These are phyloP conservation scores for Kurtzmaniella quercitrusa DNA, from an alignment of 1,139 yeast species.

Conservation along the genomic window DNA sequence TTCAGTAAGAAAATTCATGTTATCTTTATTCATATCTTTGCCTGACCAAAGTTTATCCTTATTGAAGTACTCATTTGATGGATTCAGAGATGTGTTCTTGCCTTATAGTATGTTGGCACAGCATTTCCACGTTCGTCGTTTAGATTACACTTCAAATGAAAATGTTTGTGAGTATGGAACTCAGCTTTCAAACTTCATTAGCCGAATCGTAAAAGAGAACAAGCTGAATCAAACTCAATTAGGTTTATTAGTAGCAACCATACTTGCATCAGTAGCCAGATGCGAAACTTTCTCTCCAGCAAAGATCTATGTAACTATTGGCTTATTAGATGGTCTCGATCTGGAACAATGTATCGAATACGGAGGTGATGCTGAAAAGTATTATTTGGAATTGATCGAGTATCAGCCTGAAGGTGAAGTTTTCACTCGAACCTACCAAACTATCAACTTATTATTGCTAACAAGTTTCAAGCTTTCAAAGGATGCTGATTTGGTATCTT, in stretches of 20 bases:
- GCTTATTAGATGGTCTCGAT: conserved; percentile 51
- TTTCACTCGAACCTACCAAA: conserved; percentile 47
- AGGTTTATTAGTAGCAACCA: conserved; percentile 21
- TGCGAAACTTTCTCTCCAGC: conserved; percentile 68
- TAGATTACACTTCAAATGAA: conserved; percentile 17
- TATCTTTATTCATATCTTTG: conserved; percentile 53
- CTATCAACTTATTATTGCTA: conserved; percentile 44
- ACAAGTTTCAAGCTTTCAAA: conserved; percentile 21
- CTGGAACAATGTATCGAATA: conserved; percentile 20
- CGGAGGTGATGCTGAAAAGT: conserved; percentile 25
- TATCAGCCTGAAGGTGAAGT: conserved; percentile 58
- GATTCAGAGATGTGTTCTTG: conserved; percentile 50
- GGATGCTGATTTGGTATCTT: conserved; percentile 13
- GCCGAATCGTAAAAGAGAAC: conserved; percentile 11
- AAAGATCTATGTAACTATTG: conserved; percentile 57
- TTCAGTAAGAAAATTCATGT: conserved; percentile 64
- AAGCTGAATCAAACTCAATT: conserved; percentile 12
- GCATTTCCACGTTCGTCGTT: conserved; percentile 44
- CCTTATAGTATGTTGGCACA: conserved; percentile 66
- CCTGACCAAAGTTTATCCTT: conserved; percentile 47
- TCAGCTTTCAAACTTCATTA: conserved; percentile 42
- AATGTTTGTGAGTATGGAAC: conserved; percentile 57
- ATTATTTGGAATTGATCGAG: conserved; percentile 46
- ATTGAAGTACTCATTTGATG: conserved; percentile 40
- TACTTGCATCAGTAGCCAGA: conserved; percentile 45